phyloP scores from a whole-genome alignment of 1,284 basidiomycete genomes.

The Ganoderma boninense region DNA sequence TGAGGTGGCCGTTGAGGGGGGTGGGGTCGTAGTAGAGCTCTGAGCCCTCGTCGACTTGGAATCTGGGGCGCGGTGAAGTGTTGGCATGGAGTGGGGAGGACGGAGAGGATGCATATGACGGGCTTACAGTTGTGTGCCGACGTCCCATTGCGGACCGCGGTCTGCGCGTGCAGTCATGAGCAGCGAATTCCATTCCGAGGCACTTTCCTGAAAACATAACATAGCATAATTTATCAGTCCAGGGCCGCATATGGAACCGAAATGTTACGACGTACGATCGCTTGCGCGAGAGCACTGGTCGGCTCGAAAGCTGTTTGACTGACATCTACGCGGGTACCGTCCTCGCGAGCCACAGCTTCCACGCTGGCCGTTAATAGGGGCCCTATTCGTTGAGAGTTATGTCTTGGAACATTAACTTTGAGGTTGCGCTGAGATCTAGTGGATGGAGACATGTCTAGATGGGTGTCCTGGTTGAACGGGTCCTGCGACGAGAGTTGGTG shows the following conservation, averaged over 20 bases:
- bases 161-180: conserved; percentile 79
- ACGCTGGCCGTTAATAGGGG: conserved; percentile 67
- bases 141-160: conserved; percentile 85
- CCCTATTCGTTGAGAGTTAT: conserved; percentile 76
- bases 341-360: conserved; percentile 58
- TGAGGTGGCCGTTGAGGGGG: conserved; percentile 48
- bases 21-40: conserved; percentile 73
- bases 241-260: not conserved
- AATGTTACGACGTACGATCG: conserved; percentile 57
- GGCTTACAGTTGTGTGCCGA: conserved; percentile 81
- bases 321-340: conserved; percentile 60
- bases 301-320: conserved; percentile 70
- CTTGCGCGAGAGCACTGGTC: conserved; percentile 56
- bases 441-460: conserved; percentile 60
- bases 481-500: too few relatives aligned
- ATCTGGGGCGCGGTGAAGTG: conserved; percentile 50
- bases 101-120: not conserved
- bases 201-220: conserved; percentile 63
- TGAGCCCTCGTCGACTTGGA: conserved; percentile 62
- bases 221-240: conserved; percentile 9
- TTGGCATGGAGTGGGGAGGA: not conserved
- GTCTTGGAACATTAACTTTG: conserved; percentile 73
- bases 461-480: not conserved
- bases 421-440: conserved; percentile 56
- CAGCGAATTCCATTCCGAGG: conserved; percentile 86